These are phyloP conservation scores for Trichaptum fuscoviolaceum DNA, from an alignment of 768 basidiomycete species.

Conservation along the genomic window DNA sequence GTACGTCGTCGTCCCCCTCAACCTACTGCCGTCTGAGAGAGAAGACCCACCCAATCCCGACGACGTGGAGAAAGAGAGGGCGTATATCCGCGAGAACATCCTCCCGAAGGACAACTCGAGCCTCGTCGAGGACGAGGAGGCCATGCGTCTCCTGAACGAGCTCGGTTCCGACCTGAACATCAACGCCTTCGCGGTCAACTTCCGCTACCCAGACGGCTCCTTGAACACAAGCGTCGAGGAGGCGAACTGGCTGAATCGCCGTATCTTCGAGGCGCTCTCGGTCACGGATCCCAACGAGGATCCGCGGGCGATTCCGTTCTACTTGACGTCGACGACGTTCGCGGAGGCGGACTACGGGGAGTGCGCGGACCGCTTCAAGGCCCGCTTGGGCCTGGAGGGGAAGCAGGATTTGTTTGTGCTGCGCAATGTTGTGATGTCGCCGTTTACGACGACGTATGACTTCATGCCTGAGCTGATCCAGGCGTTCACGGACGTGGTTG, in stretches of 20 bases:
- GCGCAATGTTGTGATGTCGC: conserved; percentile 36
- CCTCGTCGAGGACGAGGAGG: conserved; percentile 22
- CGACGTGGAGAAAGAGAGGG: conserved; percentile 24
- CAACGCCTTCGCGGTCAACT: conserved; percentile 41
- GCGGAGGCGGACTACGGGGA: conserved; percentile 28
- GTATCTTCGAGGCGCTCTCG: conserved; percentile 35
- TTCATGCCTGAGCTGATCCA: conserved; percentile 21
- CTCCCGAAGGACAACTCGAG: conserved; percentile 25
- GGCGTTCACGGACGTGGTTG: conserved; percentile 26
- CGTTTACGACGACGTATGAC: conserved; percentile 23
- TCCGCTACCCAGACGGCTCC: conserved; percentile 19
- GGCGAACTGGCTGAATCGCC: conserved; percentile 36
- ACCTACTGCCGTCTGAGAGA: conserved; percentile 30
- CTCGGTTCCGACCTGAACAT: conserved; percentile 39
- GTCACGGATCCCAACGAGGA: conserved; percentile 23
- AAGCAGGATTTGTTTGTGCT: conserved; percentile 31
- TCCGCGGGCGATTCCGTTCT: conserved; percentile 19
- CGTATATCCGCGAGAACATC: conserved; percentile 30
- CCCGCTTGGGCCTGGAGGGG: conserved; percentile 27
- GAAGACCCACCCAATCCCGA: background rate
- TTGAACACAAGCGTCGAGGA: conserved; percentile 33
- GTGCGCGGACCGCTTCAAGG: conserved; percentile 31
- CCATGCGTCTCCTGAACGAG: conserved; percentile 21
- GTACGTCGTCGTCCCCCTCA: conserved; percentile 37
- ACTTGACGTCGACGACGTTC: conserved; percentile 28